Conservation (phyloP, 2,329 filamentous ascomycete species). For the Aspergillus japonicus region DNA sequence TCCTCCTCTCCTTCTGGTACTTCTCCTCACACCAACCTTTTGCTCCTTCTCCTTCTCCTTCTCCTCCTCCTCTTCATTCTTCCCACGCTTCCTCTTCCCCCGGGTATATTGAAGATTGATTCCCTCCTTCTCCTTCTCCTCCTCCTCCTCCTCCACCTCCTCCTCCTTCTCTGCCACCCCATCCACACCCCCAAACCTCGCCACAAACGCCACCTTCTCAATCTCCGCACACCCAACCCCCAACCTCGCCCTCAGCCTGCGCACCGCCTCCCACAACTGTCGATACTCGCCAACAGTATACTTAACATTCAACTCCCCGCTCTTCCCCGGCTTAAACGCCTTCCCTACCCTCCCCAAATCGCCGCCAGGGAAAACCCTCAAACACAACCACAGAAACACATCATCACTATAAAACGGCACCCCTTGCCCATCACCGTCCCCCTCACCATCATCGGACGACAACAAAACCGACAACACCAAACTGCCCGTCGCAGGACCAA, state of each 20-base stretch:
- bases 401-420: conserved; percentile 48
- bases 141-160: neutral
- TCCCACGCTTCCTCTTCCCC: neutral
- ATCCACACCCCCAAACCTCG: conserved; percentile 22
- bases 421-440: conserved; percentile 3
- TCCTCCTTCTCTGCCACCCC: neutral
- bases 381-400: conserved; percentile 41
- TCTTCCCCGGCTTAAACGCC: conserved; percentile 2
- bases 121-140: neutral
- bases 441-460: conserved; percentile 12
- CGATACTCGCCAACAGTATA: conserved; percentile 43
- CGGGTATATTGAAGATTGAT: neutral
- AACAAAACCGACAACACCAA: conserved; percentile 37
- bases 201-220: conserved; percentile 40
- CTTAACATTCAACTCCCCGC: conserved; percentile 37
- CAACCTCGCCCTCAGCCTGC: conserved; percentile 24
- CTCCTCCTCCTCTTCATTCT: neutral
- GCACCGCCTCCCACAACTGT: conserved; percentile 30
- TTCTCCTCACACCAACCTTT: conserved; percentile 2
- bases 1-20: conserved; percentile 2
- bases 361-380: conserved; percentile 4
- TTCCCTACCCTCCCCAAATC: too few relatives aligned
- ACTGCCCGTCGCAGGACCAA: conserved; percentile 45
- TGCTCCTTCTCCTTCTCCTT: neutral
- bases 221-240: conserved; percentile 27